Conservation (phyloP, 495 filamentous ascomycete genomes). For the Baudoinia panamericana region DNA sequence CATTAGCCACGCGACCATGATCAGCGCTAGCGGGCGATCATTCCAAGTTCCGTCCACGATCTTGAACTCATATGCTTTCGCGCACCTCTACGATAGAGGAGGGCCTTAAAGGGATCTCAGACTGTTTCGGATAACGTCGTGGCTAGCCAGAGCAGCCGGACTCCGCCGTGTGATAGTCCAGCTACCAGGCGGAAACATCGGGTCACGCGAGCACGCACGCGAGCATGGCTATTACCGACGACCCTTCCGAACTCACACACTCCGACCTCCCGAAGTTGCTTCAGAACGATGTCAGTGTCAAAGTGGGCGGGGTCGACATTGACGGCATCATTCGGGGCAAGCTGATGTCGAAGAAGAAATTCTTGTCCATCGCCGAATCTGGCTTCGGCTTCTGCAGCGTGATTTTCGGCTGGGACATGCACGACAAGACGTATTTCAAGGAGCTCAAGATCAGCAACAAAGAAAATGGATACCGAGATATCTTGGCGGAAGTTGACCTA, state of each 20-base stretch:
- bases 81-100: too few species aligned
- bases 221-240: constrained; percentile 13
- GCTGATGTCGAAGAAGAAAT: constrained; percentile 91
- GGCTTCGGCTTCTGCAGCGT: constrained; percentile 97
- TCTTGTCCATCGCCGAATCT: constrained; percentile 64
- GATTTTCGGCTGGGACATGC: constrained; percentile 97
- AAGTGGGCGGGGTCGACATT: constrained; percentile 76
- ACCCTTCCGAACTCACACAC: constrained; percentile 37
- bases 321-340: constrained; percentile 88
- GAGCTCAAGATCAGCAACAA: constrained; percentile 84
- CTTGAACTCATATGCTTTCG: too few species aligned
- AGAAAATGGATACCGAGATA: constrained; percentile 82
- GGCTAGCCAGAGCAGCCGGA: too few species aligned
- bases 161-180: background rate
- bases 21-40: too few species aligned
- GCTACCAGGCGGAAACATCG: background rate
- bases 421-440: constrained; percentile 73
- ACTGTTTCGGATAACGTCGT: too few species aligned
- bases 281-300: constrained; percentile 66
- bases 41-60: too few species aligned
- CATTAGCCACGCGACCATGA: too few species aligned
- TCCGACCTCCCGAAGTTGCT: constrained; percentile 54
- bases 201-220: constrained; percentile 1
- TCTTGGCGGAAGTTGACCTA: constrained; percentile 75
- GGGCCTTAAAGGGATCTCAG: too few species aligned